phyloP scores from a whole-genome alignment of 73 alveolate genomes.

The Breviolum minutum region DNA sequence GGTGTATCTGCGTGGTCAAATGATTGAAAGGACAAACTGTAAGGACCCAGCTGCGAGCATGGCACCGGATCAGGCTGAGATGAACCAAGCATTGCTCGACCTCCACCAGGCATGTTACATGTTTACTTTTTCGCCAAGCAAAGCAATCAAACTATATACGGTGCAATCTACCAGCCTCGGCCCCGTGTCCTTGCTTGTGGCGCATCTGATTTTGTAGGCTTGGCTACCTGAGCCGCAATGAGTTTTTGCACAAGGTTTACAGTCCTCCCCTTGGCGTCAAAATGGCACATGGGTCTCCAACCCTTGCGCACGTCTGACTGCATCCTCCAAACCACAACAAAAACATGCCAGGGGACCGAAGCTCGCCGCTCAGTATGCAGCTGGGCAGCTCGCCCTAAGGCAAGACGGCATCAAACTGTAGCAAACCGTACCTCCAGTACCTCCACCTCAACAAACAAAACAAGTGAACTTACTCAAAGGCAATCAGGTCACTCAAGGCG shows the following conservation, averaged over 20 bases:
- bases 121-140: too few relatives aligned
- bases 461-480: too few relatives aligned
- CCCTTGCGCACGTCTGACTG: too few relatives aligned
- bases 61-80: slow-evolving; percentile 41
- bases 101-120: neutral
- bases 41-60: slow-evolving; percentile 34
- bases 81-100: slow-evolving; percentile 37
- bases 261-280: neutral
- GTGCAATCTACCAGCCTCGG: neutral
- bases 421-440: neutral
- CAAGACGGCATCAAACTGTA: neutral
- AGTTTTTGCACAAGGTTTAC: neutral
- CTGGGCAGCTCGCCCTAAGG: slow-evolving; percentile 80
- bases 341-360: neutral
- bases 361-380: slow-evolving; percentile 84
- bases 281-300: neutral
- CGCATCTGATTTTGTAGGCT: slow-evolving; percentile 14
- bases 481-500: slow-evolving; percentile 4
- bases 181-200: slow-evolving; percentile 34
- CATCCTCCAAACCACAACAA: neutral
- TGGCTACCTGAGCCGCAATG: neutral
- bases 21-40: too few relatives aligned
- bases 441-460: neutral
- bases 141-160: neutral
- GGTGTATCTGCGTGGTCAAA: too few relatives aligned